Percentiles rank a stretch among this genome's conserved stretches.
These are phyloP conservation scores for Hemisphaericaspora xylanilytica DNA, from an alignment of 1,139 yeast genomes.

Conservation along the genomic window DNA sequence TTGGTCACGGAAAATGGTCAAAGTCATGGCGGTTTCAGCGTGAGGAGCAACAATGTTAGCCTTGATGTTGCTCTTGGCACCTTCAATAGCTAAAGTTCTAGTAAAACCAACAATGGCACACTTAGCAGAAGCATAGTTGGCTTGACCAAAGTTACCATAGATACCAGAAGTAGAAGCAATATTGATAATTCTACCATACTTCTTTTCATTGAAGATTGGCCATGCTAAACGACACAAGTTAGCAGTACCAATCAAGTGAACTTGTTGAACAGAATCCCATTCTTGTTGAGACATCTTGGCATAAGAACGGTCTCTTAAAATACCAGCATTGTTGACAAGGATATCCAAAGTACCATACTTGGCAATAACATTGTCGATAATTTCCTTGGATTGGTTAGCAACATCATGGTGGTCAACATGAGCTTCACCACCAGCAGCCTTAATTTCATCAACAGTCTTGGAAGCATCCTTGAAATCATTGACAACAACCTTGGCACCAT, in stretches of 20 bases:
- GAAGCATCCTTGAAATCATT: constrained; percentile 84
- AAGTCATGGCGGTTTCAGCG: constrained; percentile 97
- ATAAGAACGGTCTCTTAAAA: constrained; percentile 87
- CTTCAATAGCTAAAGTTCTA: constrained; percentile 86
- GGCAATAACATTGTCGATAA: constrained; percentile 74
- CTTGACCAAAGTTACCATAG: constrained; percentile 96
- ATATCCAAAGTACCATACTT: constrained; percentile 84
- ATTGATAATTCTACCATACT: constrained; percentile 79
- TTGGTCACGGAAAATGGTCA: constrained; percentile 71
- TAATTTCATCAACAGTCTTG: constrained; percentile 75
- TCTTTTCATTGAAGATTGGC: constrained; percentile 81
- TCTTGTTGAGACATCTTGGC: constrained; percentile 78
- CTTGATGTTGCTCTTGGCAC: constrained; percentile 71
- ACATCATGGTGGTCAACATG: constrained; percentile 82
- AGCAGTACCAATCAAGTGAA: constrained; percentile 82
- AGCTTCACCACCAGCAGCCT: constrained; percentile 74
- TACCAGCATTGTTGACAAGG: constrained; percentile 91
- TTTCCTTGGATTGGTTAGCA: constrained; percentile 71
- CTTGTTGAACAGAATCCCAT: constrained; percentile 80
- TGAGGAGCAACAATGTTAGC: constrained; percentile 92
- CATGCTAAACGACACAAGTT: constrained; percentile 87
- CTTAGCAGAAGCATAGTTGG: constrained; percentile 94
- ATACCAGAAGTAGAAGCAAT: constrained; percentile 95
- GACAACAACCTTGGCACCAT: constrained; percentile 94
- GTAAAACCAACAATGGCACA: constrained; percentile 85